A percentile compares a stretch with the other conserved stretches of the same genome.
Conservation (phyloP, 1,139 yeast species). For the Protomyces inundatus region DNA sequence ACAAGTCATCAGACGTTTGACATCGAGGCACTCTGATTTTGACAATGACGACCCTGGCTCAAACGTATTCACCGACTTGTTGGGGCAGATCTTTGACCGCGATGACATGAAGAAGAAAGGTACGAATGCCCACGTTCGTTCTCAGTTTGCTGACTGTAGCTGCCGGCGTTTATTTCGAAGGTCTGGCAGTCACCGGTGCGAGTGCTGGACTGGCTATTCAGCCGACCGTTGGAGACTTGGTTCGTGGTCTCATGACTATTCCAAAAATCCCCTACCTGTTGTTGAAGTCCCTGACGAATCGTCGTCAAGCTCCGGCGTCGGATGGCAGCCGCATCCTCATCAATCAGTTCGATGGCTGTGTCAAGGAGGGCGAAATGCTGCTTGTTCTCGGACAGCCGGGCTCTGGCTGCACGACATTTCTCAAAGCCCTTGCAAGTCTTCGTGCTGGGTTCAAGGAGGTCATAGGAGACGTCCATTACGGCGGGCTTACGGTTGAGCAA, state of each 20-base stretch:
- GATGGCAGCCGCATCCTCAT: slow-evolving; percentile 37
- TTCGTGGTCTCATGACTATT: slow-evolving; percentile 29
- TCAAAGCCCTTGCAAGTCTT: slow-evolving; percentile 53
- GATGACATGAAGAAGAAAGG: slow-evolving; percentile 26
- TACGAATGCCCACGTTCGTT: neutral
- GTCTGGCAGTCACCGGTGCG: slow-evolving; percentile 47
- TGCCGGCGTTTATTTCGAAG: slow-evolving; percentile 48
- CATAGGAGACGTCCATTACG: slow-evolving; percentile 26
- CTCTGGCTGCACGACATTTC: slow-evolving; percentile 49
- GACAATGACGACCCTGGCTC: neutral
- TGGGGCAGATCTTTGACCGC: slow-evolving; percentile 21
- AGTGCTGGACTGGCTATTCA: slow-evolving; percentile 53
- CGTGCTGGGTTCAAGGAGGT: slow-evolving; percentile 52
- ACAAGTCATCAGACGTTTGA: slow-evolving; percentile 1
- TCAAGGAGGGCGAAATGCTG: slow-evolving; percentile 51
- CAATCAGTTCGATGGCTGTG: slow-evolving; percentile 43
- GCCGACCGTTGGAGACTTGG: slow-evolving; percentile 46
- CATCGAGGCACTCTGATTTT: slow-evolving; percentile 7
- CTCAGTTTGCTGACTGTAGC: neutral
- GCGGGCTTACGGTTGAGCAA: slow-evolving; percentile 16
- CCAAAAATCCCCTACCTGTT: slow-evolving; percentile 9
- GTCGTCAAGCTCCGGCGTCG: neutral
- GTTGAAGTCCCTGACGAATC: neutral
- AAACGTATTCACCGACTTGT: slow-evolving; percentile 11
- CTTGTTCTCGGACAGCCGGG: slow-evolving; percentile 63